A percentile compares a stretch with the other conserved stretches of the same genome.
Conservation (phyloP, 768 basidiomycete species). For the Podaxis pistillaris region DNA sequence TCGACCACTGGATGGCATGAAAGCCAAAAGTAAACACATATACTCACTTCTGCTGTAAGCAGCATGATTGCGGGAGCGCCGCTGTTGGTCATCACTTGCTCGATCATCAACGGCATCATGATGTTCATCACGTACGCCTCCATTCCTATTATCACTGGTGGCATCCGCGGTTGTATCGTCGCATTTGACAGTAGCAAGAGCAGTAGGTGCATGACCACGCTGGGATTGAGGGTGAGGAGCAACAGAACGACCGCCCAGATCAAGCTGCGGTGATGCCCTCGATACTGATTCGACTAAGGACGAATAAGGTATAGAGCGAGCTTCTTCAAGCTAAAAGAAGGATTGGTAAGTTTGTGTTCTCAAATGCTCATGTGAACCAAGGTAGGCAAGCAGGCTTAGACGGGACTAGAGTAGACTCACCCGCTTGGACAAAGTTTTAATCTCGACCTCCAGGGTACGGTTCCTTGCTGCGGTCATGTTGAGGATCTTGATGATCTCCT, state of each 20-base stretch:
- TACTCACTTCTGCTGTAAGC: slow-evolving; percentile 6
- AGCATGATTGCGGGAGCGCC: neutral
- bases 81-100: slow-evolving; percentile 1
- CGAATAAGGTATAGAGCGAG: slow-evolving; percentile 13
- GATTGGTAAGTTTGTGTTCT: slow-evolving; percentile 11
- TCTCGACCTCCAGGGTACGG: slow-evolving; percentile 41
- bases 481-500: slow-evolving; percentile 39
- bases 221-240: neutral
- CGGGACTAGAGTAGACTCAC: slow-evolving; percentile 23
- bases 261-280: slow-evolving; percentile 4
- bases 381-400: neutral
- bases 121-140: neutral
- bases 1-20: neutral
- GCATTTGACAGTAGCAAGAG: neutral
- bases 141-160: neutral
- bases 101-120: slow-evolving; percentile 4
- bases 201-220: neutral
- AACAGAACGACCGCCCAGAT: neutral
- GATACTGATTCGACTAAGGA: slow-evolving; percentile 12
- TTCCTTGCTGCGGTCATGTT: slow-evolving; percentile 39
- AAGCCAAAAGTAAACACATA: neutral
- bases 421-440: slow-evolving; percentile 34
- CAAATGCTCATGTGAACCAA: neutral
- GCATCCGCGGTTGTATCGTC: neutral
- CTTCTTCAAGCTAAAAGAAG: slow-evolving; percentile 22